phyloP scores from a whole-genome alignment of 345 rosid species.

The Brassica juncea region DNA sequence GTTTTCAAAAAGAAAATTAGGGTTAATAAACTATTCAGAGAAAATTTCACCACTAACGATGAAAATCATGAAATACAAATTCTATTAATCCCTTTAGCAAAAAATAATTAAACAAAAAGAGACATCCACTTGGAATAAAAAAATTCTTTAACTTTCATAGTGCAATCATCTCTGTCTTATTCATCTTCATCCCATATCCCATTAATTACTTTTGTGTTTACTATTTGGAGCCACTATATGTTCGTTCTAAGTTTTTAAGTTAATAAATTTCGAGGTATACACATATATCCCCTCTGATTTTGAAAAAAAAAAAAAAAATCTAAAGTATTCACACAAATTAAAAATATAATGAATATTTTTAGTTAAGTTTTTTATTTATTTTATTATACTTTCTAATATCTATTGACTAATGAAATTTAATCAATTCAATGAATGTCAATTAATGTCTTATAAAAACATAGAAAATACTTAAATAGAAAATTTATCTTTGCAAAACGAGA shows the following conservation, averaged over 20 bases:
- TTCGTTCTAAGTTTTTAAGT: background rate
- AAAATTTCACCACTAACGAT: background rate
- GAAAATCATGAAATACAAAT: background rate
- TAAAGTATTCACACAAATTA: too few relatives aligned
- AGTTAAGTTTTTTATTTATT: too few relatives aligned
- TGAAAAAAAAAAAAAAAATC: too few relatives aligned
- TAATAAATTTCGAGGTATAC: conserved; percentile 1
- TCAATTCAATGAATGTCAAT: too few relatives aligned
- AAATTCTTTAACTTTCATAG: background rate
- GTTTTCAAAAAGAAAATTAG: background rate
- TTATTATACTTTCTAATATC: too few relatives aligned
- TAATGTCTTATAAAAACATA: too few relatives aligned
- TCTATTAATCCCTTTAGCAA: background rate
- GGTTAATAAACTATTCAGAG: background rate
- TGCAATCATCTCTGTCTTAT: background rate
- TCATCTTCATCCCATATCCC: background rate
- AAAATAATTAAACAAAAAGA: too few relatives aligned
- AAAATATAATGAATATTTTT: too few relatives aligned
- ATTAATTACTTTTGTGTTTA: background rate
- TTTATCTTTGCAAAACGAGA: too few relatives aligned
- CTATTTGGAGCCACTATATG: conserved; percentile 1
- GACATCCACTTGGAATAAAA: background rate
- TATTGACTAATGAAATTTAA: too few relatives aligned
- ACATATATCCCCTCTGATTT: too few relatives aligned
- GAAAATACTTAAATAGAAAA: too few relatives aligned